Evolutionary conservation across 2,329 filamentous ascomycete genomes (phyloP), one percentile per base, ranked within the genome.

Genomic region (Monosporascus cannonballus): DNA sequence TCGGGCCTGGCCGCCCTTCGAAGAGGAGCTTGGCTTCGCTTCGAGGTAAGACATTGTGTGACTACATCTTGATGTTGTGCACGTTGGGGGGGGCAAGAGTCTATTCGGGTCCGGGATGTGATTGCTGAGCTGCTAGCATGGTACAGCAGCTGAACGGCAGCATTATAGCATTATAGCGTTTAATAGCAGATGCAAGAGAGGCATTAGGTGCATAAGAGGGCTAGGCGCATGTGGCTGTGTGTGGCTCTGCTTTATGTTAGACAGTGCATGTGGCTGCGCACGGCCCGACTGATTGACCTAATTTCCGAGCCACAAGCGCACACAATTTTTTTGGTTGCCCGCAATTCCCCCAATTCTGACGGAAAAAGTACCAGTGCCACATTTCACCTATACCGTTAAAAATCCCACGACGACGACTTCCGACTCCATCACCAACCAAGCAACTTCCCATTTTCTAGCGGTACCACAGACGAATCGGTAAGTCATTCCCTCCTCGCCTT

Each of bases 391-490:
- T 49, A 18, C 36, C 47, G 9, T 46, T 27, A 17, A 46, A 46
- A 46, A 46, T 25, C 42, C 42, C 22, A 46, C 24, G 42, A 46
- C 24, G 42, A 46, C 42, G 20, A 46, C 42, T 27, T 46, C 14
- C 22, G 42, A 46, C 42, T 58, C 59, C 55, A 60, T 62, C 59
- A 54, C 61, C 60, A 50, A 60, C 61, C 57, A 59, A 62, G 54
- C 63, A 18, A 34, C 30, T 50, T 50, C 57, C 65, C 62, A 63
- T 64, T 48, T 60, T 60, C 50, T 45, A 61, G 65, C 65, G 66
- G 64, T 67, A 66, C 56, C 60, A 67, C 56, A 61, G 51, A 58
- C 52, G 60, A 67, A 63, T 69, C 66, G 66, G 66, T 69, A 67
- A 58, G 66, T 68, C 50, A 34, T 53, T 54, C 41, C 51, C 52